phyloP scores from a whole-genome alignment of 1,284 basidiomycete genomes.

The Pseudozyma sp. region DNA sequence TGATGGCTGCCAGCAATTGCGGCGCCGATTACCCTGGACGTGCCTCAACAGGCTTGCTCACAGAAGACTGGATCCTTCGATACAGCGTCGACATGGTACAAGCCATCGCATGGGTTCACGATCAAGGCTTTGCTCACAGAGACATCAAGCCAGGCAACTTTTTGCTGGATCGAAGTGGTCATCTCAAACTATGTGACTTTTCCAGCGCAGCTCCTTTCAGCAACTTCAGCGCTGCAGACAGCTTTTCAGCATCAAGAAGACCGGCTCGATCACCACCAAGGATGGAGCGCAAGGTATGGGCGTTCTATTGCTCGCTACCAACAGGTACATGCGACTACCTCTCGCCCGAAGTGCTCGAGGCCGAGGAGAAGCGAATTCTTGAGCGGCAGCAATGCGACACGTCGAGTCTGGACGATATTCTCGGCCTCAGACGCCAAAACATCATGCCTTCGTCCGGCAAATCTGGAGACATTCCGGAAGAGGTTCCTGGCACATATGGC shows the following conservation, averaged over 20 bases:
- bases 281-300: slow-evolving; percentile 52
- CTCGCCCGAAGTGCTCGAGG: slow-evolving; percentile 65
- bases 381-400: slow-evolving; percentile 28
- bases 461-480: slow-evolving; percentile 5
- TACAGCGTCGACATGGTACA: slow-evolving; percentile 66
- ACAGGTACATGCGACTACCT: slow-evolving; percentile 68
- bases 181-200: slow-evolving; percentile 68
- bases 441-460: background rate
- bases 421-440: slow-evolving; percentile 17
- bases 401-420: slow-evolving; percentile 33
- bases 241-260: background rate
- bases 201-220: slow-evolving; percentile 65
- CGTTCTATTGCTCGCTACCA: slow-evolving; percentile 60
- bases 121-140: slow-evolving; percentile 61
- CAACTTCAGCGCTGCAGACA: slow-evolving; percentile 22
- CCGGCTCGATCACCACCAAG: background rate
- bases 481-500: slow-evolving; percentile 59
- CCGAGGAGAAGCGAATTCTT: slow-evolving; percentile 57
- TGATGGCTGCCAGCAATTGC: slow-evolving; percentile 57
- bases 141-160: slow-evolving; percentile 68
- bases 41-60: slow-evolving; percentile 55
- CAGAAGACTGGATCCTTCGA: slow-evolving; percentile 55
- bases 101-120: slow-evolving; percentile 65
- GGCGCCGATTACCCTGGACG: slow-evolving; percentile 52
- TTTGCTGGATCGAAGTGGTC: slow-evolving; percentile 59